A percentile compares a stretch with the other conserved stretches of the same genome.
phyloP scores from a whole-genome alignment of 352 stramenopile species.

The Halophytophthora batemanensis region DNA sequence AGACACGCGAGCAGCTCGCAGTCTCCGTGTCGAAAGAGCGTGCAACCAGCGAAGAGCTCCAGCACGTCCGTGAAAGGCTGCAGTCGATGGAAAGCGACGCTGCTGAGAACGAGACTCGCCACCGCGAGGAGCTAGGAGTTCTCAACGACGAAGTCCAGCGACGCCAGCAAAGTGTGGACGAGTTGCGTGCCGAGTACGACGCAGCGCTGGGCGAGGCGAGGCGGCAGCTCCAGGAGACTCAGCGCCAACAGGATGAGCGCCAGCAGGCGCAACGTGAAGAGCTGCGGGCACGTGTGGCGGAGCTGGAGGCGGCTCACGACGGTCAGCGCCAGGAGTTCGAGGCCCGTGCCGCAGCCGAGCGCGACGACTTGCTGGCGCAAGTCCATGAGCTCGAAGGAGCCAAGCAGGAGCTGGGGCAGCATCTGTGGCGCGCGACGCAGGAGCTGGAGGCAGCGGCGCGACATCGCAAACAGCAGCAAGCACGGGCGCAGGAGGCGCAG shows the following conservation, averaged over 20 bases:
- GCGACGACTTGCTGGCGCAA: constrained; percentile 12
- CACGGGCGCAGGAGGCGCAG: constrained; percentile 7
- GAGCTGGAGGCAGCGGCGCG: constrained; percentile 12
- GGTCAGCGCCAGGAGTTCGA: constrained; percentile 10
- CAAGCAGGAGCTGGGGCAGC: constrained; percentile 23
- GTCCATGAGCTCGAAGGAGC: constrained; percentile 24
- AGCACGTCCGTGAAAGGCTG: constrained; percentile 33
- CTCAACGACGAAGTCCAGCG: constrained; percentile 60
- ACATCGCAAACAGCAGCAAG: constrained; percentile 27
- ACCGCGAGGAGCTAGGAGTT: constrained; percentile 50
- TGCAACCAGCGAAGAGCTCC: constrained; percentile 29
- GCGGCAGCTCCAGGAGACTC: constrained; percentile 26
- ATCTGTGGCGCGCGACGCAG: constrained; percentile 19
- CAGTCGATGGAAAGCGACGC: constrained; percentile 28
- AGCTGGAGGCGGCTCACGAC: constrained; percentile 13
- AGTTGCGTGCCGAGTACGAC: constrained; percentile 38
- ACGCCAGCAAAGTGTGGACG: constrained; percentile 30
- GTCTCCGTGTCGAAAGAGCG: constrained; percentile 32
- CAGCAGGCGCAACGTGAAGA: constrained; percentile 24
- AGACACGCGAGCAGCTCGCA: constrained; percentile 37
- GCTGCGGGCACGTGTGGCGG: constrained; percentile 1
- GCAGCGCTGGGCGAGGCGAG: constrained; percentile 21
- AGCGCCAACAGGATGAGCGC: constrained; percentile 17
- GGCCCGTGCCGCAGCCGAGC: constrained; percentile 1
- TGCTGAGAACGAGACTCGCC: constrained; percentile 27